A percentile compares a stretch with the other conserved stretches of the same genome.
phyloP scores from a whole-genome alignment of 139 green algal species.

The Auxenochlorella protothecoides region DNA sequence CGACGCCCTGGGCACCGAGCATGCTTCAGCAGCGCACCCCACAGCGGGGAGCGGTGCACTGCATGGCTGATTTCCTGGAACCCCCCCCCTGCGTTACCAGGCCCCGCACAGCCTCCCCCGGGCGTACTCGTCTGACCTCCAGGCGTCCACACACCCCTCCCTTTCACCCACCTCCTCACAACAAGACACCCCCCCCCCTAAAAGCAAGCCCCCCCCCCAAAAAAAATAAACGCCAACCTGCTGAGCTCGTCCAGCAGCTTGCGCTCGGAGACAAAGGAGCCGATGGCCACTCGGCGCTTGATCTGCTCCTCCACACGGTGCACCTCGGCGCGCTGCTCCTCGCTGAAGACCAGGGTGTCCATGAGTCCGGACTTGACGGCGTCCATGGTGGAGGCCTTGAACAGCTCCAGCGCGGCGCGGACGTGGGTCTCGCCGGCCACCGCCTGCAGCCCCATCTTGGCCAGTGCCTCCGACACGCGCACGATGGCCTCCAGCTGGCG shows the following conservation, averaged over 20 bases:
- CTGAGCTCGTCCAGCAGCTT: slow-evolving; percentile 48
- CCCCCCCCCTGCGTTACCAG: too few species aligned
- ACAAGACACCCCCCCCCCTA: neutral
- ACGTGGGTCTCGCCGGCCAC: slow-evolving; percentile 62
- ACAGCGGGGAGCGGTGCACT: neutral
- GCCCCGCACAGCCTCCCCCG: too few species aligned
- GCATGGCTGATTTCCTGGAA: neutral
- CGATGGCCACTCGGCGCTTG: slow-evolving; percentile 59
- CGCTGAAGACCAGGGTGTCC: slow-evolving; percentile 50
- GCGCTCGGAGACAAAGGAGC: slow-evolving; percentile 46
- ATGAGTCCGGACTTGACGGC: slow-evolving; percentile 54
- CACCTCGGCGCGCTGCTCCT: slow-evolving; percentile 61
- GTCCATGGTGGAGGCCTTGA: slow-evolving; percentile 71
- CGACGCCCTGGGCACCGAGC: too few species aligned
- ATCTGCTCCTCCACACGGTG: slow-evolving; percentile 64
- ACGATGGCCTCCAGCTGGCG: slow-evolving; percentile 95
- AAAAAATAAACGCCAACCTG: neutral
- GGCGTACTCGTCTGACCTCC: too few species aligned
- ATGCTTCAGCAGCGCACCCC: too few species aligned
- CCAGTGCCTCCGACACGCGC: slow-evolving; percentile 82
- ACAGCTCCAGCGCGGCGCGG: slow-evolving; percentile 70
- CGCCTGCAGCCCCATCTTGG: slow-evolving; percentile 75
- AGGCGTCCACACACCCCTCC: neutral
- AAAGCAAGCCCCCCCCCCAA: too few species aligned
- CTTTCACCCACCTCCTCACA: neutral